Evolutionary conservation across 768 basidiomycete species (phyloP), one percentile per base, ranked within the genome.

Genomic region (Phylloporus sp.): DNA sequence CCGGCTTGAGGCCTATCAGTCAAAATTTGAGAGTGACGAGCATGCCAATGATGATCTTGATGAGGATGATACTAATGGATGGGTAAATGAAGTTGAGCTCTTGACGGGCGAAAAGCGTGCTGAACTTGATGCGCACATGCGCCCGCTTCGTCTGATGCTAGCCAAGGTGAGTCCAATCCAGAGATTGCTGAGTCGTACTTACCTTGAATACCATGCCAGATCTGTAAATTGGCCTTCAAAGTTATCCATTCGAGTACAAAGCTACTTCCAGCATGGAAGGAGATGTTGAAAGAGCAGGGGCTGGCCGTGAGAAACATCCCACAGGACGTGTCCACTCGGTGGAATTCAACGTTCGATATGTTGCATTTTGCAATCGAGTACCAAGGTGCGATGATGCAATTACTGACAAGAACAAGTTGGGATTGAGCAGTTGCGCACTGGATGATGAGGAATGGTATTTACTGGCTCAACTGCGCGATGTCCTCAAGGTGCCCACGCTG

Each of bases 381-480:
- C 39, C 47, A 53, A 1, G 22, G 15, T 10, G 66, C 57, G 1
- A 24, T 70, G 59, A 68, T 47, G 13, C 1, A 15, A 45, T 70
- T 0, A 68, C 62, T 1, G 40, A 47, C 9, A 43, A 60, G 6
- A 12, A 38, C 9, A 26, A 48, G 20, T 35, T 59, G 22, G 50
- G 49, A 31, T 36, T 73, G 7, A 52, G 55, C 3, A 42, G 54
- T 29, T 72, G 60, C 47, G 63, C 67, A 45, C 55, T 73, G 24
- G 36, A 26, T 1, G n/a, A 51, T 11, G 41, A 42, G 1, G 69
- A 77, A 45, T 77, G 75, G 75, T 35, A 18, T 1, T 53, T 75
- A 10, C 55, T 64, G 1, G 42, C 50, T 10, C 60, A 77, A 50
- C 53, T 78, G 7, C 18, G 49, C 0, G 59, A 64, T 4, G 10